A percentile compares a stretch with the other conserved stretches of the same genome.
These are phyloP conservation scores for Dendrobium huoshanense DNA, from an alignment of 106 monocot species.

Conservation along the genomic window DNA sequence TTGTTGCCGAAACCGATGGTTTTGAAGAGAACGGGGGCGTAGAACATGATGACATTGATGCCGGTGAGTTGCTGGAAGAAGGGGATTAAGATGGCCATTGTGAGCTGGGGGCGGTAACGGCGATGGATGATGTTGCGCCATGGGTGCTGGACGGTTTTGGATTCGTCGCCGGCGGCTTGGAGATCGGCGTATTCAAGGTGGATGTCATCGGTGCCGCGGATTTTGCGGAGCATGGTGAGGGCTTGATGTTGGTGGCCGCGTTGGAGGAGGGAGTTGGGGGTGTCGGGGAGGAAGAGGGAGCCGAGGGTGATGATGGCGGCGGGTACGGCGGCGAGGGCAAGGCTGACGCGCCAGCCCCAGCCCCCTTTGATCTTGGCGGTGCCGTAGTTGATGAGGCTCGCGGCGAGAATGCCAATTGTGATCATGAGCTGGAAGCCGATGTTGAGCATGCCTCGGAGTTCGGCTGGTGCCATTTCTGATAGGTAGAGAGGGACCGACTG, in stretches of 20 bases:
- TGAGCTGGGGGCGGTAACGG: conserved; percentile 42
- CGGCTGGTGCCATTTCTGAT: conserved; percentile 26
- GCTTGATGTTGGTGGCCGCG: conserved; percentile 20
- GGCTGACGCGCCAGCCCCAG: conserved; percentile 25
- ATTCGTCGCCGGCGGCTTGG: conserved; percentile 14
- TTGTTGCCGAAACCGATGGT: conserved; percentile 58
- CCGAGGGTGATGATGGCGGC: conserved; percentile 28
- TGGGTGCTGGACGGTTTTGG: conserved; percentile 27
- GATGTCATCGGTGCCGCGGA: conserved; percentile 22
- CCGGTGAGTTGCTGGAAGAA: conserved; percentile 84
- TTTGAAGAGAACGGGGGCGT: conserved; percentile 81
- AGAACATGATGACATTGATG: conserved; percentile 85
- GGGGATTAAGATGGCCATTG: conserved; percentile 62
- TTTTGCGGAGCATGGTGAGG: conserved; percentile 7
- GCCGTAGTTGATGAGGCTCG: conserved; percentile 31
- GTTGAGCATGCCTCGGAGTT: conserved; percentile 26
- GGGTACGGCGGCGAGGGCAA: conserved; percentile 26
- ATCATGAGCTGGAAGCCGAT: conserved; percentile 34
- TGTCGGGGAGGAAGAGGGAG: conserved; percentile 33
- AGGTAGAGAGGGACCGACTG: conserved; percentile 33
- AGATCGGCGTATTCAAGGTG: conserved; percentile 11
- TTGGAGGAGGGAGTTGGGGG: conserved; percentile 50
- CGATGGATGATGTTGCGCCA: conserved; percentile 39
- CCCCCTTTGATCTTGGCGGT: conserved; percentile 25
- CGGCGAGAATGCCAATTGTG: conserved; percentile 29